Conservation (phyloP, 2,329 filamentous ascomycete species). For the Penicillium thymicola region DNA sequence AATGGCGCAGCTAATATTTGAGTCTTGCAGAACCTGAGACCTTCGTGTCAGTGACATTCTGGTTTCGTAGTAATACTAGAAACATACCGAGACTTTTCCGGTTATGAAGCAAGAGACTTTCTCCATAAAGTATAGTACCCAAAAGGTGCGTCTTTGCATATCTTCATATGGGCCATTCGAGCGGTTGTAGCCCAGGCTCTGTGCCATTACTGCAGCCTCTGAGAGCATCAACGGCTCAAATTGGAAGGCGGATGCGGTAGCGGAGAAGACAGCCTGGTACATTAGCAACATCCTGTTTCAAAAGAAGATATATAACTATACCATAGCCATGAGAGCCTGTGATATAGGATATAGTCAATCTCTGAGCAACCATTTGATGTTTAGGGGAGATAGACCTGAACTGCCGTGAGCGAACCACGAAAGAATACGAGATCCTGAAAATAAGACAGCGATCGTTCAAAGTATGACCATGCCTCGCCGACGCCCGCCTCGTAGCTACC, state of each 20-base stretch:
- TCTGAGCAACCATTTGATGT: not conserved
- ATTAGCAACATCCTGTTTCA: not conserved
- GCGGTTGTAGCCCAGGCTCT: not conserved
- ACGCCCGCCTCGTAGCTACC: not conserved
- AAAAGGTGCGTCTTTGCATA: not conserved
- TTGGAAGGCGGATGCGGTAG: not conserved
- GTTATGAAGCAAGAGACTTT: not conserved
- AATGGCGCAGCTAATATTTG: not conserved
- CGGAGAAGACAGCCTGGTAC: not conserved
- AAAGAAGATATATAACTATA: not conserved
- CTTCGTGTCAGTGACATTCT: not conserved
- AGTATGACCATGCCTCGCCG: not conserved
- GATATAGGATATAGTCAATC: not conserved
- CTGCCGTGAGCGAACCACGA: not conserved
- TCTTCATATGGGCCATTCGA: not conserved
- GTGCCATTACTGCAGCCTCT: not conserved
- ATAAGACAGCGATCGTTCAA: not conserved
- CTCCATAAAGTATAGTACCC: not conserved
- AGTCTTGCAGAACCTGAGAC: not conserved
- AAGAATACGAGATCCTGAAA: not conserved
- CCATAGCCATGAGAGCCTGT: not conserved
- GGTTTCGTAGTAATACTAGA: not conserved
- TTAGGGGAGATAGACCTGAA: not conserved
- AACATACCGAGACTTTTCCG: not conserved
- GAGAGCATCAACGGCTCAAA: not conserved